phyloP scores from a whole-genome alignment of 1,139 yeast genomes.

The Dujonia santamariae region DNA sequence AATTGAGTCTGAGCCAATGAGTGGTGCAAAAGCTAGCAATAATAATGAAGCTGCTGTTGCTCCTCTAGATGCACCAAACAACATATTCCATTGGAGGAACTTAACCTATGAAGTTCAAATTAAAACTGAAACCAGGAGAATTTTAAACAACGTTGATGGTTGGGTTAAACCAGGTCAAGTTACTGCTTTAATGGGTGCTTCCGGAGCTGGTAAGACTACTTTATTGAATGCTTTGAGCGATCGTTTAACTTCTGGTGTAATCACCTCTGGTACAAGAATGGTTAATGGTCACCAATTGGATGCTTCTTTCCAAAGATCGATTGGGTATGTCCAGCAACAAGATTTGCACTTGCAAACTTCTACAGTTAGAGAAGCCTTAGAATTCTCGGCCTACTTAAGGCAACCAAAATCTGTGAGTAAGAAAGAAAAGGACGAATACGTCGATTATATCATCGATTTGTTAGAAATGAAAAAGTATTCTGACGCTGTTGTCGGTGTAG shows the following conservation, averaged over 20 bases:
- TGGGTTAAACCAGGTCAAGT: conserved; percentile 68
- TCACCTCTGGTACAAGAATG: conserved; percentile 66
- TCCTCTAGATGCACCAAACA: conserved; percentile 20
- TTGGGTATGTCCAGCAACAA: conserved; percentile 84
- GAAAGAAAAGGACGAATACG: conserved; percentile 65
- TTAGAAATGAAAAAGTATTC: conserved; percentile 73
- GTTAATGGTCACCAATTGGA: conserved; percentile 72
- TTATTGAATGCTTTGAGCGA: conserved; percentile 69
- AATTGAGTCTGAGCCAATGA: not conserved
- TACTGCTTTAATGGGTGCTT: conserved; percentile 69
- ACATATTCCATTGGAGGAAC: conserved; percentile 78
- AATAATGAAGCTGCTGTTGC: conserved; percentile 5
- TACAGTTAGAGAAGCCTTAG: conserved; percentile 76
- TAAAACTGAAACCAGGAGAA: conserved; percentile 59
- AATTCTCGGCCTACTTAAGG: conserved; percentile 70
- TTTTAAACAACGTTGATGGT: conserved; percentile 71
- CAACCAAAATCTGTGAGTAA: conserved; percentile 56
- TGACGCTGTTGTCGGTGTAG: conserved; percentile 80
- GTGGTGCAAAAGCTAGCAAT: conserved; percentile 6
- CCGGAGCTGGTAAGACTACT: conserved; percentile 88
- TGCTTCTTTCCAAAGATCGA: conserved; percentile 72
- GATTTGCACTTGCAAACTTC: conserved; percentile 73
- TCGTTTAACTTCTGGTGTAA: conserved; percentile 76
- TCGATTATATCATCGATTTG: conserved; percentile 65
- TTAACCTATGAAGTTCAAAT: conserved; percentile 72